phyloP scores from a whole-genome alignment of 2,329 filamentous ascomycete species.

The Drechslerella dactyloides region DNA sequence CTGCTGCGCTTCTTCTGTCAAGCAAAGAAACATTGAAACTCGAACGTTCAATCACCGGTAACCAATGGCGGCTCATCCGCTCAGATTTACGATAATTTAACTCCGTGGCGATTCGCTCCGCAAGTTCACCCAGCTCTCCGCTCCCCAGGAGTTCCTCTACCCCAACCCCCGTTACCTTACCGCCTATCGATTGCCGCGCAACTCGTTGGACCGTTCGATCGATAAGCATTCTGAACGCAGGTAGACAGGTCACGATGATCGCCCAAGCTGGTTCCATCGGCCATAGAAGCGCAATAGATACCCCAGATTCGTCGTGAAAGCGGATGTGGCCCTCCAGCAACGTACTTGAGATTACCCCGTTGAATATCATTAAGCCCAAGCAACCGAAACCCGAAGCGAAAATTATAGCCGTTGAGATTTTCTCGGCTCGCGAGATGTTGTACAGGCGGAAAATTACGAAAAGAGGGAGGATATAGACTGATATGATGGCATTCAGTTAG shows the following conservation, averaged over 20 bases:
- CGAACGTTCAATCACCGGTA: too few relatives aligned
- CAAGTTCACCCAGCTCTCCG: too few relatives aligned
- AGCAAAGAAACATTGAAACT: too few relatives aligned
- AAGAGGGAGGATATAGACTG: constrained; percentile 8
- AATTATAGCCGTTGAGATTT: not conserved
- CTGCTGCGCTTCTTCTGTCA: too few relatives aligned
- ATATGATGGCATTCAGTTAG: not conserved
- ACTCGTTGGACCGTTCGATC: not conserved
- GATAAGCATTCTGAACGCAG: constrained; percentile 1
- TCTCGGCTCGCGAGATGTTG: not conserved
- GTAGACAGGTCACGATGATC: constrained; percentile 16
- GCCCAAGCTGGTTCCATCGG: constrained; percentile 18
- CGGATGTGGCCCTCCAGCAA: not conserved
- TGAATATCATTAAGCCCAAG: constrained; percentile 14
- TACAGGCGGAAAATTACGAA: constrained; percentile 8
- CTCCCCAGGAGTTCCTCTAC: too few relatives aligned
- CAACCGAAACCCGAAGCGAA: constrained; percentile 6
- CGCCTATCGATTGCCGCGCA: not conserved
- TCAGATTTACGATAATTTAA: too few relatives aligned
- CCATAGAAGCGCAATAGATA: not conserved
- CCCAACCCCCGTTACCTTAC: not conserved
- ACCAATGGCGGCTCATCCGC: too few relatives aligned
- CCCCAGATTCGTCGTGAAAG: not conserved
- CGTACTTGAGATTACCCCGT: not conserved
- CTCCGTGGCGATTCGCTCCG: too few relatives aligned